Evolutionary conservation across 345 rosid genomes (phyloP).

Genomic region (Sapria himalayana): DNA sequence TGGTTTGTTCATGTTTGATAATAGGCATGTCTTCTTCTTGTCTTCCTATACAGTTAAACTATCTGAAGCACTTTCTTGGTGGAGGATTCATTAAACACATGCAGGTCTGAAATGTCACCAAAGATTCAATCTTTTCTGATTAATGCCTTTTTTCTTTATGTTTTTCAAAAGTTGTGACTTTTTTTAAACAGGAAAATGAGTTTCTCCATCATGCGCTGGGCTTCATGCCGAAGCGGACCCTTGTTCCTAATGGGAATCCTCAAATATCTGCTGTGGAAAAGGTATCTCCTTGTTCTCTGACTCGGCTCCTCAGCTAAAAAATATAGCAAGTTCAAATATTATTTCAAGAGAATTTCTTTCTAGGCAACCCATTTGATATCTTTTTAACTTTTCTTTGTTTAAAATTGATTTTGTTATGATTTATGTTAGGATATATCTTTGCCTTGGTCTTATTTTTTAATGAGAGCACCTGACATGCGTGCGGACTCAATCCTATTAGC

Average conservation of each 20-base stretch:
- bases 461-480: no score
- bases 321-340: no score
- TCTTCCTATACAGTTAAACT: constrained; percentile 39
- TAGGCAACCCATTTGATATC: not conserved
- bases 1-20: not conserved
- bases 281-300: constrained; percentile 16
- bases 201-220: constrained; percentile 59
- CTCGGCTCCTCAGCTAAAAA: no score
- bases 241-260: constrained; percentile 17
- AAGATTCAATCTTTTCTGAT: not conserved
- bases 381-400: not conserved
- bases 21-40: not conserved
- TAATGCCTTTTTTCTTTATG: not conserved
- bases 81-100: constrained; percentile 87
- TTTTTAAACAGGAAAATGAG: constrained; percentile 49
- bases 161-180: not conserved
- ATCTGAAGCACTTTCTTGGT: constrained; percentile 63
- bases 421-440: no score
- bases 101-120: constrained; percentile 37
- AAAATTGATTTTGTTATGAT: not conserved
- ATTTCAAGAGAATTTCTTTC: not conserved
- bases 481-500: no score
- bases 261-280: constrained; percentile 31
- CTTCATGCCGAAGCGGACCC: constrained; percentile 47
- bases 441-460: no score